phyloP scores from a whole-genome alignment of 1,284 basidiomycete genomes.

The Ustilago crameri region DNA sequence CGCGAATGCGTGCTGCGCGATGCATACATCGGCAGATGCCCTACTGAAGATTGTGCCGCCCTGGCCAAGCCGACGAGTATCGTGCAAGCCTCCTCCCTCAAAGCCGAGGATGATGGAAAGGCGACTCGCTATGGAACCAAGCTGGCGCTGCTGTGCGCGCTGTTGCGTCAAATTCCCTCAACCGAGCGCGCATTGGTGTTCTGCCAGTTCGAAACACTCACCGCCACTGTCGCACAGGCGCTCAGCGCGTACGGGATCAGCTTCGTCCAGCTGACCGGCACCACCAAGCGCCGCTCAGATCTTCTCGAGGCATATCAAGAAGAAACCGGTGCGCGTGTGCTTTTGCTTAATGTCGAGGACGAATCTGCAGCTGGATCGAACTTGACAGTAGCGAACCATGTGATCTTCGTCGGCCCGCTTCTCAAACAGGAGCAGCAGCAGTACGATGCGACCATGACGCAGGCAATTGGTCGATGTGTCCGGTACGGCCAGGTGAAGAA shows the following conservation, averaged over 20 bases:
- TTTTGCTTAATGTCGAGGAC: conserved; percentile 90
- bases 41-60: conserved; percentile 48
- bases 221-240: conserved; percentile 87
- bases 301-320: conserved; percentile 75
- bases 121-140: conserved; percentile 85
- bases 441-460: conserved; percentile 57
- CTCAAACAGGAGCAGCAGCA: conserved; percentile 75
- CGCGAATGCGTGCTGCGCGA: conserved; percentile 46
- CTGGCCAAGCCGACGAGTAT: conserved; percentile 50
- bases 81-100: conserved; percentile 47
- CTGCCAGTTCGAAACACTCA: conserved; percentile 91
- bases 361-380: conserved; percentile 93
- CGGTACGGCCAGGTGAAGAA: conserved; percentile 56
- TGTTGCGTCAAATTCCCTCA: conserved; percentile 82
- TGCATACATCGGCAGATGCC: conserved; percentile 54
- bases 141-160: conserved; percentile 81
- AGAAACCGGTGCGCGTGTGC: conserved; percentile 75
- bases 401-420: conserved; percentile 90
- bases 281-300: conserved; percentile 70
- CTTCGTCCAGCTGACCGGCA: conserved; percentile 84
- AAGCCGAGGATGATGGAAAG: conserved; percentile 69
- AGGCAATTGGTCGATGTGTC: conserved; percentile 52
- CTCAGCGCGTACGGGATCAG: conserved; percentile 78
- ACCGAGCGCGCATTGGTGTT: conserved; percentile 88
- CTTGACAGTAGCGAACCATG: conserved; percentile 90